These are phyloP conservation scores for Gynandropsis gynandra DNA, from an alignment of 345 rosid species.

Conservation along the genomic window DNA sequence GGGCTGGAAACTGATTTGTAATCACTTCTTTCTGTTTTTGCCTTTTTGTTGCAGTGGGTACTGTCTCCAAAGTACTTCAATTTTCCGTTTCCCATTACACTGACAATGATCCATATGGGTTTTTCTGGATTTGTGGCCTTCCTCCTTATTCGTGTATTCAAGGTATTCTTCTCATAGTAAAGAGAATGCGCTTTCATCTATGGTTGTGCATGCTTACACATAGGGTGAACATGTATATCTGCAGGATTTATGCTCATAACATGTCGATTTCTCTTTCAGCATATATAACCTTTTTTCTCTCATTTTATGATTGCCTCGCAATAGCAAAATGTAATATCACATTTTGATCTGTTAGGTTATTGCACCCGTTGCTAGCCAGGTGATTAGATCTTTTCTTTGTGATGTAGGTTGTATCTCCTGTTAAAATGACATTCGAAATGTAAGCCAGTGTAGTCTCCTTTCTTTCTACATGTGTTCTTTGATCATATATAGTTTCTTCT, in stretches of 20 bases:
- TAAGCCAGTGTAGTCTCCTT: slow-evolving; percentile 27
- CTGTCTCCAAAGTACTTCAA: slow-evolving; percentile 86
- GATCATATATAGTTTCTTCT: neutral
- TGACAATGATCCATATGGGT: slow-evolving; percentile 94
- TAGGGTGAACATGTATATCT: neutral
- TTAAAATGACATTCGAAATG: slow-evolving; percentile 93
- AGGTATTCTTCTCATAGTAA: slow-evolving; percentile 37
- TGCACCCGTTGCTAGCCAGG: neutral
- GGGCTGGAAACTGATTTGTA: neutral
- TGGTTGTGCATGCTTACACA: neutral
- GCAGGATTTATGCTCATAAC: slow-evolving; percentile 3
- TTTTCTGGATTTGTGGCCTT: slow-evolving; percentile 75
- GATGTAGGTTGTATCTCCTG: slow-evolving; percentile 84
- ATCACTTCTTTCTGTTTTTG: neutral
- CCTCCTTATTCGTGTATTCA: slow-evolving; percentile 81
- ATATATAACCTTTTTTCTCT: neutral
- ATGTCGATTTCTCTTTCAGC: neutral
- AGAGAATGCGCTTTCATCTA: neutral
- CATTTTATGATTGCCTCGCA: neutral
- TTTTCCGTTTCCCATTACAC: slow-evolving; percentile 84
- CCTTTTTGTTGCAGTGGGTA: slow-evolving; percentile 69
- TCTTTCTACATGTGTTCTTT: neutral
- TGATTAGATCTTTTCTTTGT: slow-evolving; percentile 14
- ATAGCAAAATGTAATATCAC: too few species aligned
- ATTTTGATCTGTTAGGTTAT: neutral